Evolutionary conservation across 2,329 filamentous ascomycete species (phyloP).

Genomic region (Nemania abortiva): DNA sequence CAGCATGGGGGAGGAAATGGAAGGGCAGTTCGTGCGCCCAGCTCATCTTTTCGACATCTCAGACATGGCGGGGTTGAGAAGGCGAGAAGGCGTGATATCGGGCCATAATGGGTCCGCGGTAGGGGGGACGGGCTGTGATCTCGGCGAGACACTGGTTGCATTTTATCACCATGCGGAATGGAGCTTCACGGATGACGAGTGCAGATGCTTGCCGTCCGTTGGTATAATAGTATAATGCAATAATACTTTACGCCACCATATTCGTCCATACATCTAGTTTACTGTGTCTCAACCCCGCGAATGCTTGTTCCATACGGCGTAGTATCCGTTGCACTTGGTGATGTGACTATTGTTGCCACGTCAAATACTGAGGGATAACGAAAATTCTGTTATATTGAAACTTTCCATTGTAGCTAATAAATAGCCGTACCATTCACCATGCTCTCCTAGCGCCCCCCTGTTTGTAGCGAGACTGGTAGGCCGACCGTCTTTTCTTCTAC

Average conservation of each 20-base stretch:
- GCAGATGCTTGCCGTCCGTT: conserved; percentile 19
- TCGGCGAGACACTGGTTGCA: conserved; percentile 25
- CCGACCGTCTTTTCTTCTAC: neutral
- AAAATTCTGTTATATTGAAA: conserved; percentile 1
- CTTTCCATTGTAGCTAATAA: neutral
- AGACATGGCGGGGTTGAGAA: conserved; percentile 2
- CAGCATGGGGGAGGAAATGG: conserved; percentile 7
- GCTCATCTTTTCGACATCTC: neutral
- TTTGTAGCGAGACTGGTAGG: neutral
- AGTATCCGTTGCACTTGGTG: neutral
- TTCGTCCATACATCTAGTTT: neutral
- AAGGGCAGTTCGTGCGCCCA: neutral
- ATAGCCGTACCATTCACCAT: neutral
- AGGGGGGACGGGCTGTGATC: conserved; percentile 11
- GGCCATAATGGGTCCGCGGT: conserved; percentile 3
- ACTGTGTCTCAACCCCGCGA: neutral
- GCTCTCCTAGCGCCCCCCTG: neutral
- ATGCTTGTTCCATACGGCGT: neutral
- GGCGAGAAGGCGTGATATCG: conserved; percentile 1
- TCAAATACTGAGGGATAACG: neutral
- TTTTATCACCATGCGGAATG: conserved; percentile 23
- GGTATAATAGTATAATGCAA: conserved; percentile 37
- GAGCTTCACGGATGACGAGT: conserved; percentile 31
- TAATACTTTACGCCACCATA: conserved; percentile 31
- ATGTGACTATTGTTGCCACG: neutral